Conservation (phyloP, 768 basidiomycete species). For the Suillus occidentalis region DNA sequence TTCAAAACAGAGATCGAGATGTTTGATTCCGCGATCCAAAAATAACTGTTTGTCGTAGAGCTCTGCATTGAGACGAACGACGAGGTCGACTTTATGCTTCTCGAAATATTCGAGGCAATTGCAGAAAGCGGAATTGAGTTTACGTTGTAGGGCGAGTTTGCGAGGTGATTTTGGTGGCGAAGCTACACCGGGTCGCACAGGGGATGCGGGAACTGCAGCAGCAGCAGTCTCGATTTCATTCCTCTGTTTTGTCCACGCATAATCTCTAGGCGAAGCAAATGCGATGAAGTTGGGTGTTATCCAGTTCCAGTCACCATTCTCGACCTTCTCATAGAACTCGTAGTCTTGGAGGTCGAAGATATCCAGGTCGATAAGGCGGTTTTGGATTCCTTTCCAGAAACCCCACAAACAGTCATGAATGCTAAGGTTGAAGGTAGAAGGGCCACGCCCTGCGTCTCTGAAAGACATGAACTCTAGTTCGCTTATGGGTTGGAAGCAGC, state of each 20-base stretch:
- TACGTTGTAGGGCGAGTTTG: slow-evolving; percentile 69
- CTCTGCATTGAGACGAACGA: slow-evolving; percentile 91
- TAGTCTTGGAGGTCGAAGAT: slow-evolving; percentile 93
- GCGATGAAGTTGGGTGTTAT: slow-evolving; percentile 90
- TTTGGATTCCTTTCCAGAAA: slow-evolving; percentile 87
- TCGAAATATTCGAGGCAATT: slow-evolving; percentile 95
- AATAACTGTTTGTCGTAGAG: slow-evolving; percentile 85
- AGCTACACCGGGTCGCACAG: slow-evolving; percentile 29
- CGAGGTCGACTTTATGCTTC: slow-evolving; percentile 81
- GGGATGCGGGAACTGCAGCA: slow-evolving; percentile 20
- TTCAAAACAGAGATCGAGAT: slow-evolving; percentile 94
- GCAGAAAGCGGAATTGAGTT: slow-evolving; percentile 75
- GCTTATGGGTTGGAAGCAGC: slow-evolving; percentile 92
- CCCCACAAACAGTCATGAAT: slow-evolving; percentile 93
- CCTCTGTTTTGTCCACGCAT: slow-evolving; percentile 74
- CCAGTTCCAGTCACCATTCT: slow-evolving; percentile 97
- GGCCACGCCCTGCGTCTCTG: slow-evolving; percentile 91
- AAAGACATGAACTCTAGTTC: slow-evolving; percentile 94
- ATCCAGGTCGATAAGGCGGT: slow-evolving; percentile 90
- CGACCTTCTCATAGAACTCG: slow-evolving; percentile 92
- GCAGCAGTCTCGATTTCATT: slow-evolving; percentile 55
- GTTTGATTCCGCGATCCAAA: slow-evolving; percentile 80
- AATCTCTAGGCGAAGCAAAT: slow-evolving; percentile 89
- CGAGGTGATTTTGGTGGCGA: slow-evolving; percentile 17
- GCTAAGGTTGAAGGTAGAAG: slow-evolving; percentile 88